Evolutionary conservation across 192 early-diverging fungal species (phyloP).

Genomic region (Rhizoclosmatium globosum): DNA sequence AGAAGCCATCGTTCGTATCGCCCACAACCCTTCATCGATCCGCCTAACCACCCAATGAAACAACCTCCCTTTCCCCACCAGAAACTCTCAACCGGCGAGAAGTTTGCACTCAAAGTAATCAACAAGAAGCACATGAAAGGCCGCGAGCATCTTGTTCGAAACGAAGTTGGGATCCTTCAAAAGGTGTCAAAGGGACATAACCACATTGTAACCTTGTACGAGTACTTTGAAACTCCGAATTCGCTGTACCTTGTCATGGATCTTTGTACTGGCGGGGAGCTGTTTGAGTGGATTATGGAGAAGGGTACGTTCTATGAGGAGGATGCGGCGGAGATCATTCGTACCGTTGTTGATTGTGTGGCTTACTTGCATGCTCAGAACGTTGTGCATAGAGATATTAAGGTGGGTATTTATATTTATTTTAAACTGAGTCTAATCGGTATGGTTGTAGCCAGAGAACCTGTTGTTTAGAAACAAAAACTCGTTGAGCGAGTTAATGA

Average conservation of each 20-base stretch:
- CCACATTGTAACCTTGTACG: conserved; percentile 80
- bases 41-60: not conserved
- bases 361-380: conserved; percentile 87
- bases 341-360: conserved; percentile 76
- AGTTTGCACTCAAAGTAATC: conserved; percentile 93
- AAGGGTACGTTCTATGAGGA: conserved; percentile 39
- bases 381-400: conserved; percentile 78
- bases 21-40: not conserved
- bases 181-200: conserved; percentile 79
- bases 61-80: not conserved
- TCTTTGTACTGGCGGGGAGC: conserved; percentile 46
- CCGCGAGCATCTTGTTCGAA: conserved; percentile 86
- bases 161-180: conserved; percentile 89
- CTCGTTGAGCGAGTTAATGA: conserved; percentile 22
- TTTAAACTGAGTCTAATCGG: not conserved
- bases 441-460: conserved; percentile 43
- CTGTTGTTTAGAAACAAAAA: conserved; percentile 36
- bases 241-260: conserved; percentile 58
- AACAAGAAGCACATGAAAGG: conserved; percentile 82
- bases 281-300: conserved; percentile 50
- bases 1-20: conserved; percentile 39
- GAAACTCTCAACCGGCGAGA: conserved; percentile 71
- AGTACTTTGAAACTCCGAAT: conserved; percentile 38
- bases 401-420: conserved; percentile 17
- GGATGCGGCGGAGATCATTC: conserved; percentile 78